Percentiles rank a stretch among this genome's conserved stretches.
These are phyloP conservation scores for Didymella sp. DNA, from an alignment of 2,329 filamentous ascomycete species.

Conservation along the genomic window DNA sequence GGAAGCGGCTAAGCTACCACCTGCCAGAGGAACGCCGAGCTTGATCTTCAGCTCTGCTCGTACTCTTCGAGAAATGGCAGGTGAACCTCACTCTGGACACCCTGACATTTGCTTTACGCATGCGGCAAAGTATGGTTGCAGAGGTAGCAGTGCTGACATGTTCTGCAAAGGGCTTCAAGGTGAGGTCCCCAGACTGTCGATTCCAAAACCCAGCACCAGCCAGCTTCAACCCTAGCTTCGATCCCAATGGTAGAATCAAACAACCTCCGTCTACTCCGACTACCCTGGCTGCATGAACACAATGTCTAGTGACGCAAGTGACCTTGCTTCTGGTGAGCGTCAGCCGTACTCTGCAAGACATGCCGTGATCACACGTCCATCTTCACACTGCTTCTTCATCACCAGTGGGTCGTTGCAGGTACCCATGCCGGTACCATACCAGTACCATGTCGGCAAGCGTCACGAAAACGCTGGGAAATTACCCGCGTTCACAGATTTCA, in stretches of 20 bases:
- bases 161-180: background rate
- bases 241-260: conserved; percentile 1
- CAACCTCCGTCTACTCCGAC: conserved; percentile 4
- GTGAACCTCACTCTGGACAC: background rate
- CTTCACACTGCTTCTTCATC: background rate
- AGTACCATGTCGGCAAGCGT: conserved; percentile 2
- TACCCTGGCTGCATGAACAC: conserved; percentile 4
- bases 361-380: background rate
- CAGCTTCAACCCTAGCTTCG: conserved; percentile 10
- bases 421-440: background rate
- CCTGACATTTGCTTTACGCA: background rate
- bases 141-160: conserved; percentile 3
- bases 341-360: conserved; percentile 1
- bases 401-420: conserved; percentile 1
- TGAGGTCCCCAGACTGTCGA: conserved; percentile 9
- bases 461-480: background rate
- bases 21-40: conserved; percentile 7
- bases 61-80: background rate
- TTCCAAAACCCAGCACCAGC: conserved; percentile 11
- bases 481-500: background rate
- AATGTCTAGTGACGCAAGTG: conserved; percentile 9
- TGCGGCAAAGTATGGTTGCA: background rate
- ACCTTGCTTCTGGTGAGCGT: conserved; percentile 1
- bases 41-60: conserved; percentile 13
- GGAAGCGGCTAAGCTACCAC: conserved; percentile 13